Evolutionary conservation across 1,284 basidiomycete genomes (phyloP).

Genomic region (Trametes hirsuta): DNA sequence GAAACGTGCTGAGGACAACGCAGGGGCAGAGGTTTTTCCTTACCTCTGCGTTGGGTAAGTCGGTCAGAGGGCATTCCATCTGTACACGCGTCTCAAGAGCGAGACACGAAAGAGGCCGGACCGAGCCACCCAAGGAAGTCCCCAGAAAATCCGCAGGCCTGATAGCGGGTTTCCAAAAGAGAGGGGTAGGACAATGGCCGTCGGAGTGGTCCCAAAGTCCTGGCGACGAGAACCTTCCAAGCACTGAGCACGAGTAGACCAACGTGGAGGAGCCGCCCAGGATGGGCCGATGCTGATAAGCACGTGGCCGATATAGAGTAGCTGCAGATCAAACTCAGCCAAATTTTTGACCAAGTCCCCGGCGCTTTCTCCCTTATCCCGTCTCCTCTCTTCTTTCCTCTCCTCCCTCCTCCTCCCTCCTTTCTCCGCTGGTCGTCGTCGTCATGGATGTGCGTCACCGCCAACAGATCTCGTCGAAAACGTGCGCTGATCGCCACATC

Average conservation of each 20-base stretch:
- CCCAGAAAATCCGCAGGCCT: background rate
- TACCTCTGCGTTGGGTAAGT: background rate
- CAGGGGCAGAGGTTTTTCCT: background rate
- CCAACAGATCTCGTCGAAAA: background rate
- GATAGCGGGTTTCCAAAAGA: background rate
- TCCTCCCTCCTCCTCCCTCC: conserved; percentile 13
- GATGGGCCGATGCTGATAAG: conserved; percentile 16
- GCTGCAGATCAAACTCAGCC: conserved; percentile 28
- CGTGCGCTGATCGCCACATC: conserved; percentile 11
- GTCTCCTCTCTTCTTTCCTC: conserved; percentile 15
- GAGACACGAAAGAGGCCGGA: background rate
- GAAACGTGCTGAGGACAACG: background rate
- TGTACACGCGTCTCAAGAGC: background rate
- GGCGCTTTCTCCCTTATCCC: conserved; percentile 13
- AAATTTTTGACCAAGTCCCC: conserved; percentile 33
- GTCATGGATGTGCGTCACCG: conserved; percentile 34
- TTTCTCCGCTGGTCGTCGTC: conserved; percentile 13
- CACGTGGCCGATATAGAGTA: conserved; percentile 18
- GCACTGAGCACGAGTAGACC: background rate
- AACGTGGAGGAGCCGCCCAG: background rate
- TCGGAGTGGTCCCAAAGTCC: background rate
- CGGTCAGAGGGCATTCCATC: background rate
- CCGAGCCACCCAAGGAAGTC: background rate
- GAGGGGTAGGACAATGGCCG: background rate
- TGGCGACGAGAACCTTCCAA: too few relatives aligned